phyloP scores from a whole-genome alignment of 2,329 filamentous ascomycete genomes.

The Rhexocercosporidium sp. region DNA sequence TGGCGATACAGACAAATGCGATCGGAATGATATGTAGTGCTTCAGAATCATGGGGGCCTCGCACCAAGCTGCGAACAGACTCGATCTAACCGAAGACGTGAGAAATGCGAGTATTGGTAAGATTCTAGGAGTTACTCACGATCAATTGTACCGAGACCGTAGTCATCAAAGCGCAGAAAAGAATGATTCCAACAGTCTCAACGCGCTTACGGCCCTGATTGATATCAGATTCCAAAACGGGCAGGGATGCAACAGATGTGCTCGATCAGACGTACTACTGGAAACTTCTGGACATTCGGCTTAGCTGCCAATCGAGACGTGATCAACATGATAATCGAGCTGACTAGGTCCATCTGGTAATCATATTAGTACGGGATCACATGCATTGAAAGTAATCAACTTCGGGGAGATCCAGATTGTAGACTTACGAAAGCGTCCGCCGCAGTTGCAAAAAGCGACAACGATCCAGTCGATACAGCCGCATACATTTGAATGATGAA shows the following conservation, averaged over 20 bases:
- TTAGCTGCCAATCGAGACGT: constrained; percentile 63
- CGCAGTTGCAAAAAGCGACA: constrained; percentile 68
- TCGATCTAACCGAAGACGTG: constrained; percentile 49
- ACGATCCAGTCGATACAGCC: constrained; percentile 61
- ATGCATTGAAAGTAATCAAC: constrained; percentile 4
- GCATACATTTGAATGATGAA: constrained; percentile 65
- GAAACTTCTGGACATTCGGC: constrained; percentile 66
- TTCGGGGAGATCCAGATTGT: background rate
- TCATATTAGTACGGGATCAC: constrained; percentile 21
- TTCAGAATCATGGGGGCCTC: constrained; percentile 48
- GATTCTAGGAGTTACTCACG: constrained; percentile 45
- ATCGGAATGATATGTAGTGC: constrained; percentile 59
- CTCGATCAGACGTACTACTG: constrained; percentile 51
- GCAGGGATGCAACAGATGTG: background rate
- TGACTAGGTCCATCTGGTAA: constrained; percentile 64
- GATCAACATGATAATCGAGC: constrained; percentile 65
- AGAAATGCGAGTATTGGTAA: background rate
- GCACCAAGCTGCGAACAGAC: constrained; percentile 57
- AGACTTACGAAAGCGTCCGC: constrained; percentile 63
- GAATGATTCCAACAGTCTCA: constrained; percentile 68
- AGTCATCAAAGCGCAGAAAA: constrained; percentile 70
- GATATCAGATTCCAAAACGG: constrained; percentile 10
- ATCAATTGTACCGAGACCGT: constrained; percentile 68
- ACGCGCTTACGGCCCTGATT: constrained; percentile 61
- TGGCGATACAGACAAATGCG: constrained; percentile 58